phyloP scores from a whole-genome alignment of 768 basidiomycete species.

The Tricholoma terreum region DNA sequence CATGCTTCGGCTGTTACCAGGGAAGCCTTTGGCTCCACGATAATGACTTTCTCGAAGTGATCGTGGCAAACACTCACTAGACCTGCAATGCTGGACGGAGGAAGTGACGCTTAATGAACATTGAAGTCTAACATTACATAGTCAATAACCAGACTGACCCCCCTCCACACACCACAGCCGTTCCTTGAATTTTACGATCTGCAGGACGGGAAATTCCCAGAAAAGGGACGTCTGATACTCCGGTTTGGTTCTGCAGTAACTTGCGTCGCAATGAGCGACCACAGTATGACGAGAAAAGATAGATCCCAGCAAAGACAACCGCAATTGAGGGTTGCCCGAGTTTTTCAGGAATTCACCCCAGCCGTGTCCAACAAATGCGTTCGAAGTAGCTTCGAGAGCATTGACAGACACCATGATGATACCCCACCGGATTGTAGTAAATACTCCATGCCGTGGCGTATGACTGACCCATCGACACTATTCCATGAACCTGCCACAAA shows the following conservation, averaged over 20 bases:
- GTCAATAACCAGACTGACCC: not conserved
- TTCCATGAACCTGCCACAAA: constrained; percentile 21
- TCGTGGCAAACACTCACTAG: constrained; percentile 27
- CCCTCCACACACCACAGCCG: not conserved
- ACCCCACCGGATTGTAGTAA: constrained; percentile 26
- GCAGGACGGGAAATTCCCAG: not conserved
- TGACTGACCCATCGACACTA: constrained; percentile 19
- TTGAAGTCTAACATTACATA: not conserved
- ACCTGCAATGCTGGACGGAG: constrained; percentile 24
- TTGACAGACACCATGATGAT: constrained; percentile 23
- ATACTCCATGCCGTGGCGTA: constrained; percentile 25
- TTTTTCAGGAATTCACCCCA: constrained; percentile 16
- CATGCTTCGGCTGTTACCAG: constrained; percentile 18
- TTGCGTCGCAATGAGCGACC: not conserved
- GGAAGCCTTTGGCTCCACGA: constrained; percentile 31
- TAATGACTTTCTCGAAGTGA: constrained; percentile 29
- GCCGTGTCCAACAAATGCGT: constrained; percentile 23
- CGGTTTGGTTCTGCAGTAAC: not conserved
- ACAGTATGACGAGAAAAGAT: not conserved
- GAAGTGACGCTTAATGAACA: too few relatives aligned
- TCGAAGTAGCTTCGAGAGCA: constrained; percentile 18
- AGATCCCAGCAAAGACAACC: not conserved
- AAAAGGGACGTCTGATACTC: not conserved
- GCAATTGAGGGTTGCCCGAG: not conserved
- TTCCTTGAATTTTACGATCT: not conserved